Base-by-base conservation (phyloP, 371 early-diverging fungal genomes). In the Mortierella sp. region DNA sequence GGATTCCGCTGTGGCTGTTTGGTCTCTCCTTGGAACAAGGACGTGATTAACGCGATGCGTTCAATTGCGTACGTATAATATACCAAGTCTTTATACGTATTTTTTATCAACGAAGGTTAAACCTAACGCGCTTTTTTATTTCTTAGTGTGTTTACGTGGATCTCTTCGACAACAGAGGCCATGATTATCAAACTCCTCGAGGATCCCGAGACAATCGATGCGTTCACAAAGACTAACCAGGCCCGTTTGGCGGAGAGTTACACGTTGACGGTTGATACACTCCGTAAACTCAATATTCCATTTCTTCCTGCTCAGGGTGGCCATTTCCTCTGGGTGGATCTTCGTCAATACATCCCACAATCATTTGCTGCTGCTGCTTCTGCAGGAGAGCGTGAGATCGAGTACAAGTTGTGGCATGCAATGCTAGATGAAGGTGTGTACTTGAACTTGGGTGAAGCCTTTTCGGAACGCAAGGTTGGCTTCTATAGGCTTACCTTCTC, bases 401-500 rank as follows among this genome's bases (percentile, higher is more conserved):
- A 87, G 58, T 66, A 72, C 24, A 22, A 68, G 35, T 32, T 85
- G 22, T 88, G 87, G 83, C 64, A 72, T 11, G 78, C 83, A 58
- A 71, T 88, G 75, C 61, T 94, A 12, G 72, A 87, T 5, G 65
- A 85, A 18, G 89, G 89, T 1, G 88, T 94, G 0, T 94, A 91
- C 65, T 72, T 93, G 32, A 88, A 90, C 1, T 83, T 89, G n/a
- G 93, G 94, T 0, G 85, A 85, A 59, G 92, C 87, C 1, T 94
- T 94, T 64, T 75, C 87, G 3, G 67, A 78, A 9, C 83, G 62
- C 9, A 72, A 85, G 47, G 86, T 87, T 4, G 95, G 96, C 0
- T 93, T 87, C 83, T 91, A 92, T 77, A 87, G 96, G n/a, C 55
- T 94, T 59, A 86, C 88, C 10, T 88, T 90, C 66, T 76, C 92